A percentile compares a stretch with the other conserved stretches of the same genome.
These are phyloP conservation scores for Neurospora tetraspora DNA, from an alignment of 495 filamentous ascomycete genomes.

Conservation along the genomic window DNA sequence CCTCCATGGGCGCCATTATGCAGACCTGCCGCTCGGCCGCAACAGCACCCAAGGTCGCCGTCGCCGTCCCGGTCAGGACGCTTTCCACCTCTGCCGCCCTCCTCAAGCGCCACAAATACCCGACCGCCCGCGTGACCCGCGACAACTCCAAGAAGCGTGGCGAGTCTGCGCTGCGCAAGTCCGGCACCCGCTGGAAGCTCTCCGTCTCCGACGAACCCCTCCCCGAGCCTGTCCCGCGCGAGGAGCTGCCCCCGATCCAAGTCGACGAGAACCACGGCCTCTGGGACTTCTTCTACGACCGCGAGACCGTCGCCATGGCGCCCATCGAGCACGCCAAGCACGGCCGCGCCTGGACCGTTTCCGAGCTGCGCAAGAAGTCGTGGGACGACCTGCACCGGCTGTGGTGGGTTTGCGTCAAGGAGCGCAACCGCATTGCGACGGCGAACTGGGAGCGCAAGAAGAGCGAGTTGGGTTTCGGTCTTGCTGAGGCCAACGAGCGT, in stretches of 20 bases:
- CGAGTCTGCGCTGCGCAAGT: slow-evolving; percentile 67
- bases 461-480: slow-evolving; percentile 57
- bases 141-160: slow-evolving; percentile 66
- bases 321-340: slow-evolving; percentile 58
- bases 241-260: slow-evolving; percentile 41
- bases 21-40: slow-evolving; percentile 8
- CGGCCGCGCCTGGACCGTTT: slow-evolving; percentile 76
- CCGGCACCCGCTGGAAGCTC: slow-evolving; percentile 60
- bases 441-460: slow-evolving; percentile 53
- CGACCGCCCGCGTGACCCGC: slow-evolving; percentile 31
- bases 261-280: slow-evolving; percentile 74
- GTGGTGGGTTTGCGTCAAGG: slow-evolving; percentile 93
- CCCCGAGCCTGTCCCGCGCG: slow-evolving; percentile 65
- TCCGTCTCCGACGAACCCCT: slow-evolving; percentile 60
- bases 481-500: slow-evolving; percentile 49
- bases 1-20: slow-evolving; percentile 26
- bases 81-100: slow-evolving; percentile 29
- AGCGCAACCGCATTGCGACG: slow-evolving; percentile 84
- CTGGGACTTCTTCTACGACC: slow-evolving; percentile 79
- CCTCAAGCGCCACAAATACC: slow-evolving; percentile 26
- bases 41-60: slow-evolving; percentile 2
- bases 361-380: slow-evolving; percentile 77
- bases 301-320: slow-evolving; percentile 50
- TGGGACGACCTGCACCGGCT: slow-evolving; percentile 90
- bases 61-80: background rate